These are phyloP conservation scores for Gossypium gossypioides DNA, from an alignment of 441 rosid genomes.

Conservation along the genomic window DNA sequence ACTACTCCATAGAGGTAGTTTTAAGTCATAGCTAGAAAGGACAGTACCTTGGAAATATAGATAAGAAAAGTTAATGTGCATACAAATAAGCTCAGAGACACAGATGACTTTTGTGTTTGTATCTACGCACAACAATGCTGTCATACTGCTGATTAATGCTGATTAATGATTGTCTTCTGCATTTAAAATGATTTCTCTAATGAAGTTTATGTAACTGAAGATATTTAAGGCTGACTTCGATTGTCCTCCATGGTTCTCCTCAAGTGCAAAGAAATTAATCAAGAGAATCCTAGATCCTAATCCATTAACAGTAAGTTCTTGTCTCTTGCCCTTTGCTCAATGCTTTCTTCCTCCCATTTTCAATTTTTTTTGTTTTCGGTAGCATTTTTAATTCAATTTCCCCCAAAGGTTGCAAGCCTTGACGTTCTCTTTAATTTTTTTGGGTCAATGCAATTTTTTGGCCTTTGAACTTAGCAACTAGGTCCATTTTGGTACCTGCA, in stretches of 20 bases:
- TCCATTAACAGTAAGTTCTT: conserved; percentile 59
- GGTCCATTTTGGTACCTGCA: no score
- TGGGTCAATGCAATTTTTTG: no score
- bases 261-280: conserved; percentile 86
- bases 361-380: background rate
- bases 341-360: conserved; percentile 9
- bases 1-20: background rate
- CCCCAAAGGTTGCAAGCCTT: conserved; percentile 2
- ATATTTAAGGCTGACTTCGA: conserved; percentile 89
- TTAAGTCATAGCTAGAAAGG: background rate
- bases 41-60: background rate
- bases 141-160: background rate
- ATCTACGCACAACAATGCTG: background rate
- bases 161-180: background rate
- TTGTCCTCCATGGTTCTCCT: conserved; percentile 94
- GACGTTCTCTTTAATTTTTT: background rate
- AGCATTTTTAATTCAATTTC: background rate
- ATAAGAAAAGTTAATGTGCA: background rate
- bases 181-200: background rate
- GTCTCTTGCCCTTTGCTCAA: background rate
- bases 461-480: no score
- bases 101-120: background rate
- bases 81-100: background rate
- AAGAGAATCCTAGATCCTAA: conserved; percentile 85
- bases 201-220: conserved; percentile 28